Evolutionary conservation across 139 green algal genomes (phyloP), one percentile per base, ranked within the genome.

Genomic region (Yamagishiella unicocca): DNA sequence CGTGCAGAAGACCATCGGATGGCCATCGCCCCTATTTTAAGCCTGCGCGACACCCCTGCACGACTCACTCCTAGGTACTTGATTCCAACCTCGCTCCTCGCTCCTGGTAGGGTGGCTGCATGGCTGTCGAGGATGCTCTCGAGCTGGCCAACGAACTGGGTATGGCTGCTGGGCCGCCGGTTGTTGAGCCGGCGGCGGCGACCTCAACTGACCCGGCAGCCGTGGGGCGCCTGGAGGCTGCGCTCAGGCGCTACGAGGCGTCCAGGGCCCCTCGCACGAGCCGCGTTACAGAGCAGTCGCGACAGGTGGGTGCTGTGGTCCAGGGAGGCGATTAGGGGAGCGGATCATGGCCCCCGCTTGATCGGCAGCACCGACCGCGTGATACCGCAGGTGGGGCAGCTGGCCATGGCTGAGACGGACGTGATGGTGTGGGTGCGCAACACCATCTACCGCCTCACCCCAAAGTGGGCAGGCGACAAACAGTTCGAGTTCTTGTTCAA

Each of bases 111-210:
- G 96, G 96, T 6, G 95, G 95, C 22, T 96, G 96, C 91, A 96
- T 96, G 94, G 94, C 94, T n/a, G 96, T 97, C 42, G 94, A 97
- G 89, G 94, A 96, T 35, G 92, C 88, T 17, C 95, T 92, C 89
- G 91, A 95, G 74, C 87, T 97, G 66, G 85, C 87, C 17, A 86
- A 87, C 55, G 89, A 94, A 74, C 85, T 96, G 45, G 88, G 45
- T 8, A 38, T 84, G 29, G 82, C 87, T 14, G 82, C 84, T 87
- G 88, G 93, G 66, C 84, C 96, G 45, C 58, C 61, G 4, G 66
- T 68, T 31, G 87, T 91, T 70, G 75, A 93, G 31, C 33, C 88
- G 33, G 81, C 83, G n/a, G 81, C 82, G 35, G 70, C 50, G 24
- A 45, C 50, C 21, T 53, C n/a, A 3, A 3, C 66, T 6, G n/a